A percentile compares a stretch with the other conserved stretches of the same genome.
phyloP scores from a whole-genome alignment of 73 alveolate species.

The Symbiodinium pilosum region DNA sequence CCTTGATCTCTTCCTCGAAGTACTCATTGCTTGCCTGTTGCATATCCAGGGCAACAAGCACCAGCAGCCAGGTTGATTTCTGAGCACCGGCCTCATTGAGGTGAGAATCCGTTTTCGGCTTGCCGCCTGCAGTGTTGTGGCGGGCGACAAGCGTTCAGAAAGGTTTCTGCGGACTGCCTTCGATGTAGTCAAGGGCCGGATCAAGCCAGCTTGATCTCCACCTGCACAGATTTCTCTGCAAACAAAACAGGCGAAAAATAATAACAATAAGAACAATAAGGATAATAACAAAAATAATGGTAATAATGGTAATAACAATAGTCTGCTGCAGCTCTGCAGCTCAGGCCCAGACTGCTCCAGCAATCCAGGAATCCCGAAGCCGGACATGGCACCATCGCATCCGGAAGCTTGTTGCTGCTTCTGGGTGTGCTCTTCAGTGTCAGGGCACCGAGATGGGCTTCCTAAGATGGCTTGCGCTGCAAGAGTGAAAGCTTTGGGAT shows the following conservation, averaged over 20 bases:
- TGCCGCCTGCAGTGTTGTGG: neutral
- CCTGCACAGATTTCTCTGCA: no score
- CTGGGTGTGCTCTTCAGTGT: no score
- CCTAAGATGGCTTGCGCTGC: no score
- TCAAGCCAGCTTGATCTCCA: slow-evolving; percentile 82
- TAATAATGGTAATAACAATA: no score
- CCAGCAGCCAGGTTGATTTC: neutral
- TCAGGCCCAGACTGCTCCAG: neutral
- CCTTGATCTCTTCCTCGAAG: slow-evolving; percentile 73
- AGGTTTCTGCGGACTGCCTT: neutral
- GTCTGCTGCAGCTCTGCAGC: neutral
- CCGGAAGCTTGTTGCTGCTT: no score
- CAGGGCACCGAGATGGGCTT: no score
- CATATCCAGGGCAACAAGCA: neutral
- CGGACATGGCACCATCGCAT: neutral
- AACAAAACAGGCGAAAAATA: no score
- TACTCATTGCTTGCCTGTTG: slow-evolving; percentile 66
- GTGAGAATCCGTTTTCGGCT: slow-evolving; percentile 64
- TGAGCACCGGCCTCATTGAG: slow-evolving; percentile 6
- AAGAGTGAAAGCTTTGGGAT: no score
- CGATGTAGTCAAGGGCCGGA: slow-evolving; percentile 85
- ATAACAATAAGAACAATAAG: no score
- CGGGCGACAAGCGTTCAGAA: neutral
- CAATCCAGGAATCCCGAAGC: slow-evolving; percentile 23
- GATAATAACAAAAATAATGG: no score